phyloP scores from a whole-genome alignment of 2,329 filamentous ascomycete genomes.

The Sporothrix humicola region DNA sequence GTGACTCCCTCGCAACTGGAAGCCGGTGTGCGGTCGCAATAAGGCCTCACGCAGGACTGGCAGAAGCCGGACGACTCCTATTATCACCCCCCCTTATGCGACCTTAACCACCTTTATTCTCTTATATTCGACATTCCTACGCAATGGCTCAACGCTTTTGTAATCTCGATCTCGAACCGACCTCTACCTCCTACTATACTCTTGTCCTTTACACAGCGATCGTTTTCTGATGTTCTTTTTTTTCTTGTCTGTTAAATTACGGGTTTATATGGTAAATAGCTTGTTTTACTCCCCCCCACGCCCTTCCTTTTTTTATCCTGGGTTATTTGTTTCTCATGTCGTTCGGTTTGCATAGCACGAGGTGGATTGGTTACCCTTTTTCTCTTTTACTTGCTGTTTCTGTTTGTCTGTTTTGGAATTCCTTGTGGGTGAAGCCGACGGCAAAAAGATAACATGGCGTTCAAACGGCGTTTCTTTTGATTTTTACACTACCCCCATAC shows the following conservation, averaged over 20 bases:
- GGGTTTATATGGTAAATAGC: slow-evolving; percentile 22
- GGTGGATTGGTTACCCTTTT: slow-evolving; percentile 26
- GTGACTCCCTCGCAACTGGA: slow-evolving; percentile 46
- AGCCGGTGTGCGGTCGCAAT: slow-evolving; percentile 43
- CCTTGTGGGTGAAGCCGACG: slow-evolving; percentile 6
- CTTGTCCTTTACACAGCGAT: neutral
- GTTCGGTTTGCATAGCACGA: slow-evolving; percentile 31
- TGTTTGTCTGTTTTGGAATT: slow-evolving; percentile 7
- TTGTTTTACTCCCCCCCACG: slow-evolving; percentile 8
- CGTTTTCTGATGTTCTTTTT: slow-evolving; percentile 24
- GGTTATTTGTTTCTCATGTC: slow-evolving; percentile 3
- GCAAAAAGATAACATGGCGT: slow-evolving; percentile 17
- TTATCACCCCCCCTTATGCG: neutral
- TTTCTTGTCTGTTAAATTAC: neutral
- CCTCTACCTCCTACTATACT: neutral
- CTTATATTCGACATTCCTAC: neutral
- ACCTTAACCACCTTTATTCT: neutral
- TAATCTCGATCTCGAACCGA: neutral
- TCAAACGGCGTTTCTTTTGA: slow-evolving; percentile 15
- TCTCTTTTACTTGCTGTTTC: neutral
- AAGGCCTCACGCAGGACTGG: neutral
- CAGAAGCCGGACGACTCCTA: neutral
- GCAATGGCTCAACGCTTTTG: neutral
- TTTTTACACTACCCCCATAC: neutral
- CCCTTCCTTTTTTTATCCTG: neutral